phyloP scores from a whole-genome alignment of 2,329 filamentous ascomycete species.

The Annulohypoxylon truncatum region DNA sequence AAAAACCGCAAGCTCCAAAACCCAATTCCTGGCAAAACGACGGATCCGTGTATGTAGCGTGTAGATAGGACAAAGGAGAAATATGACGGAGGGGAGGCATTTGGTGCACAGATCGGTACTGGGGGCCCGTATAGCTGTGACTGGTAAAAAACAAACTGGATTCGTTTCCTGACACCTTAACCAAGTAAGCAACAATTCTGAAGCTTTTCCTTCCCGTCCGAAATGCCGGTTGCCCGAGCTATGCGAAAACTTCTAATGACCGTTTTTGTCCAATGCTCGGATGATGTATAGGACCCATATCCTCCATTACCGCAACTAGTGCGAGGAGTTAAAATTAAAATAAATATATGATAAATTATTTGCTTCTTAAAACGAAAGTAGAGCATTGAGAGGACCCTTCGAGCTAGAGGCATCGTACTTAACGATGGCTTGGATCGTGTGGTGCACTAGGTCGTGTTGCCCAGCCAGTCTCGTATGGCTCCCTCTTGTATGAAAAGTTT shows the following conservation, averaged over 20 bases:
- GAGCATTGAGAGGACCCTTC: slow-evolving; percentile 16
- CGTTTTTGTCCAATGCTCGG: slow-evolving; percentile 40
- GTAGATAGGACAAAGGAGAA: slow-evolving; percentile 38
- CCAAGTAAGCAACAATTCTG: slow-evolving; percentile 36
- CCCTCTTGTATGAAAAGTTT: slow-evolving; percentile 47
- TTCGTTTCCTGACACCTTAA: slow-evolving; percentile 42
- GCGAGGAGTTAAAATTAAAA: slow-evolving; percentile 36
- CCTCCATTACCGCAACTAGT: slow-evolving; percentile 13
- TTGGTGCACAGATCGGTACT: slow-evolving; percentile 38
- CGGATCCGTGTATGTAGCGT: slow-evolving; percentile 29
- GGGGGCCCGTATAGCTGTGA: slow-evolving; percentile 37
- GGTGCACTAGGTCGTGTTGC: slow-evolving; percentile 46
- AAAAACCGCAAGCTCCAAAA: slow-evolving; percentile 25
- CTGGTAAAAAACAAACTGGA: slow-evolving; percentile 39
- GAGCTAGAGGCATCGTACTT: slow-evolving; percentile 2
- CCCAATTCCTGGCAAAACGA: slow-evolving; percentile 25
- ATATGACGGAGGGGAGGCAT: slow-evolving; percentile 34
- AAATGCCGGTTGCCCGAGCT: slow-evolving; percentile 47
- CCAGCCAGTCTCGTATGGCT: slow-evolving; percentile 55
- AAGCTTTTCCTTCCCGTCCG: slow-evolving; percentile 39
- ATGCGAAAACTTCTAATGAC: slow-evolving; percentile 46
- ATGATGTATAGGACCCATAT: slow-evolving; percentile 22
- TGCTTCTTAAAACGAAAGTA: slow-evolving; percentile 40
- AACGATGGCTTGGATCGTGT: slow-evolving; percentile 43
- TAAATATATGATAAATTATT: slow-evolving; percentile 33